Evolutionary conservation across 2,329 filamentous ascomycete genomes (phyloP), one percentile per base, ranked within the genome.

Genomic region (Aspergillus japonicus): DNA sequence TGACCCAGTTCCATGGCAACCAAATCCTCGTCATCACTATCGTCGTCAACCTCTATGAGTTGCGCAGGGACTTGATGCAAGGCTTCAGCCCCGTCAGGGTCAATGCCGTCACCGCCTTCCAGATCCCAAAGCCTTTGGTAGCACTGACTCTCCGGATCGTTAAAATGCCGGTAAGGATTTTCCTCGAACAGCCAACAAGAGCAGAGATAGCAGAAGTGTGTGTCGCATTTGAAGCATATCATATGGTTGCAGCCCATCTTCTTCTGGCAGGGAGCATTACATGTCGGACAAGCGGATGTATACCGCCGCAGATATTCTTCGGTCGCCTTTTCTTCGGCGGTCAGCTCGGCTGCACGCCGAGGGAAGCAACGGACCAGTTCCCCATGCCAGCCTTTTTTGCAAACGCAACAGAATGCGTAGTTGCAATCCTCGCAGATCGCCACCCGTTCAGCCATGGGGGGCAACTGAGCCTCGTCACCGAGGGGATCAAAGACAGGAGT

Each of bases 231-330:
- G 74, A 89, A 91, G 77, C 94, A 97, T 53, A 89, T 90, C 92
- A 98, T 98, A 76, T 97, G 93, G 75, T 97, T 97, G 81, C 95
- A 99, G 44, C 95, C 95, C 71, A 91, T 87, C 1, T 89, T 91
- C 81, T 99, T 99, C 73, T 96, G 91, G 23, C 89, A 89, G 0
- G 91, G 91, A 1, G 89, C 88, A 31, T 83, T 86, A 77, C 95
- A 99, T 4, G 92, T 94, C 11, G 95, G 93, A 71, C 95, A 99
- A 1, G 90, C 87, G 11, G 92, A 92, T 0, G 93, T 96, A 77
- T 96, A 88, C 62, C 86, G 78, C 52, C 85, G 82, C 67, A 99
- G 82, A 72, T 96, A 99, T 59, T 95, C 90, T 64, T 95, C 82
- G 2, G 91, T 92, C 0, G 92, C 92, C 71, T 91, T 88, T 67